Percentiles rank a stretch among this genome's conserved stretches.
These are phyloP conservation scores for Cantharellus cinnabarinus DNA, from an alignment of 768 basidiomycete genomes.

Conservation along the genomic window DNA sequence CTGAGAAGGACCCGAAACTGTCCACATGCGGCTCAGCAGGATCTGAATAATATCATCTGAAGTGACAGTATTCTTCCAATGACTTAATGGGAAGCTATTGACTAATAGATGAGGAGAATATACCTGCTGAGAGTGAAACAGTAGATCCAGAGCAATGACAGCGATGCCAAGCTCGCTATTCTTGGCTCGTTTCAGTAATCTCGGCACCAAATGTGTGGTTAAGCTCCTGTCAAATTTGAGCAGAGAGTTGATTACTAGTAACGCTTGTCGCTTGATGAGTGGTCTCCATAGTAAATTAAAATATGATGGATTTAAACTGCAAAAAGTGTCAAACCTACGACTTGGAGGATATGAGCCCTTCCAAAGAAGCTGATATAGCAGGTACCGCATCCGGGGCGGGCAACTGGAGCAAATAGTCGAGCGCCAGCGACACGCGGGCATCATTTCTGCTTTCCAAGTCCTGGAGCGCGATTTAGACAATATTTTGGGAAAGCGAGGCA, in stretches of 20 bases:
- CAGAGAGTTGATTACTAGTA: constrained; percentile 37
- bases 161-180: constrained; percentile 17
- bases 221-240: constrained; percentile 24
- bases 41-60: not conserved
- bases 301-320: not conserved
- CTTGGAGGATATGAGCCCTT: constrained; percentile 45
- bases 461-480: constrained; percentile 19
- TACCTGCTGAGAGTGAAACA: not conserved
- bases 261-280: constrained; percentile 38
- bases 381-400: constrained; percentile 52
- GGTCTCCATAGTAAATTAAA: constrained; percentile 20
- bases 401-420: constrained; percentile 43
- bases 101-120: not conserved
- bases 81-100: not conserved
- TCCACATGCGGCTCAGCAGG: constrained; percentile 10
- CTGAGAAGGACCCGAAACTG: constrained; percentile 19
- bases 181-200: constrained; percentile 21
- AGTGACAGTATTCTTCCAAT: not conserved
- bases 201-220: not conserved
- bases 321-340: constrained; percentile 38
- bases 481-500: not conserved
- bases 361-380: constrained; percentile 46
- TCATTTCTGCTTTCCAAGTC: constrained; percentile 44
- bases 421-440: constrained; percentile 44
- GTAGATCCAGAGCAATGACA: not conserved